Evolutionary conservation across 2,329 filamentous ascomycete genomes (phyloP), one percentile per base, ranked within the genome.

Genomic region (Keithomyces neogunnii): DNA sequence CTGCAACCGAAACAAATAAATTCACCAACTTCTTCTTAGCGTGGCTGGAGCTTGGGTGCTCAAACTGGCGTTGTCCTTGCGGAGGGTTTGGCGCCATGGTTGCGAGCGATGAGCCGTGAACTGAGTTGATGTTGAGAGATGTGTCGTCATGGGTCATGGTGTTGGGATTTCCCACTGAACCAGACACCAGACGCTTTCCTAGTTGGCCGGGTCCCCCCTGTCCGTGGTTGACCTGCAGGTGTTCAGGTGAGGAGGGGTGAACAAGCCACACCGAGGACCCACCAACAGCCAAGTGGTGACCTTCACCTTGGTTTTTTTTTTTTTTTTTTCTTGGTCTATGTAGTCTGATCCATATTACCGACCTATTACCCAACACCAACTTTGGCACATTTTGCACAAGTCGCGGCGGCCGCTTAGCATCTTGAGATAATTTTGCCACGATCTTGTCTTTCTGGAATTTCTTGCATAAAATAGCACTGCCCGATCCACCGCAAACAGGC

Each of bases 41-140:
- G 61, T 80, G 76, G 26, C 67, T 65, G 10, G 76, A 74, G 26
- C 63, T 60, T 0, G 76, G 75, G 59, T 79, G 76, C 51, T 74
- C 69, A 53, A 73, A 78, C 46, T 72, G 65, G 51, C 56, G 56
- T 54, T 52, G 57, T 47, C 60, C 60, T 30, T 61, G 57, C 28
- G 60, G 53, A 32, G 62, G 58, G 51, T 62, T 64, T 39, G 73
- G 66, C 58, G 73, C 66, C 72, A 75, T 75, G 56, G 55, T 67
- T 32, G 44, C 31, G 45, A 29, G 6, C 29, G 55, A 53, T 51
- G 57, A 35, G 33, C 36, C 44, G 33, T 38, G 39, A 13, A 45
- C 52, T 49, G n/a, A 51, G 56, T 58, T 52, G 49, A 55, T 55
- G 53, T 36, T 59, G 51, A 53, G 57, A 58, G 58, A 58, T 55